Evolutionary conservation across 2,329 filamentous ascomycete genomes (phyloP), one percentile per base, ranked within the genome.

Genomic region (Beauveria rudraprayagi): DNA sequence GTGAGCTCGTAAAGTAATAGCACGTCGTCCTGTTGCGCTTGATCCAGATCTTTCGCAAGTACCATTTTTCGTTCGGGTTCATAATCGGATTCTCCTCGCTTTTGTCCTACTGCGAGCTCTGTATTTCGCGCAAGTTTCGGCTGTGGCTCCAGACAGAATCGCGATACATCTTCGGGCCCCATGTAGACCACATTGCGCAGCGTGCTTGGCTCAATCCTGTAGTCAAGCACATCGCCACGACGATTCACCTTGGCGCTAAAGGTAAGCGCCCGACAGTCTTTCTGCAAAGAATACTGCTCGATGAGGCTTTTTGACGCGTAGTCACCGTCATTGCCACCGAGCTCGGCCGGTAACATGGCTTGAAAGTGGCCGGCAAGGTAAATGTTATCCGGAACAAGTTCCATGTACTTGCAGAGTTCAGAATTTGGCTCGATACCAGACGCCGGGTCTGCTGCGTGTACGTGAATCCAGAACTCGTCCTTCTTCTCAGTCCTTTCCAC

Each of bases 401-500:
- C 80, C 51, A 90, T 85, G 67, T 84, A 83, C 63, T 81, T 77
- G 40, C 82, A 81, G 8, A 90, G 71, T 9, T 78, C 74, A 43
- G 85, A 83, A 24, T 83, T 76, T 19, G 83, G 82, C 22, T 75
- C 67, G 64, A 94, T 84, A 62, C 83, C 83, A 5, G 90, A 89
- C 2, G 88, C 87, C 9, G 90, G 90, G 68, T 94, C 91, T 16
- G 91, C 90, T 47, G 89, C 82, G 70, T 94, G 90, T 37, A 91
- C 74, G 68, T 92, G 89, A 34, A 93, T 77, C 90, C 90, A 94
- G 67, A 83, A 84, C 65, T 88, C 79, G 56, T 78, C 70, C 22
- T 78, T 63, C 19, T 72, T 75, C 4, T 77, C 73, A 1, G 86
- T 81, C 51, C 73, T 71, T 68, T 91, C 86, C 8, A 94, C 69